Evolutionary conservation across 2,329 filamentous ascomycete genomes (phyloP).

Genomic region (Colletotrichum plurivorum): DNA sequence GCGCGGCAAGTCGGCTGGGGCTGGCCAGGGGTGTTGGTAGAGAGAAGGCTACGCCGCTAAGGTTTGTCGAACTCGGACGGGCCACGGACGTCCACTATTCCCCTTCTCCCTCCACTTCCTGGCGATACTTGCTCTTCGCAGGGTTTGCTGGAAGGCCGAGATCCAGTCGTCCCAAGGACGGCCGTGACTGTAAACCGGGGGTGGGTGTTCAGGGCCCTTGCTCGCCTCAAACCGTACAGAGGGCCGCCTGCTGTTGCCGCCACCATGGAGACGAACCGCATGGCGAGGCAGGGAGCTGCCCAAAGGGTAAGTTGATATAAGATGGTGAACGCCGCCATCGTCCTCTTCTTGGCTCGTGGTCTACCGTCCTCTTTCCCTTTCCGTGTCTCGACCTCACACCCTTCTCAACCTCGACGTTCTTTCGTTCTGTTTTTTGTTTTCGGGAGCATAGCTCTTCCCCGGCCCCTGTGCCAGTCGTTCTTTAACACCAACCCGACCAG

Average conservation of each 20-base stretch:
- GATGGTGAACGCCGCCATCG: constrained; percentile 35
- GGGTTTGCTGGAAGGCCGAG: constrained; percentile 22
- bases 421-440: constrained; percentile 29
- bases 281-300: constrained; percentile 34
- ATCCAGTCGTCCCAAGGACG: constrained; percentile 28
- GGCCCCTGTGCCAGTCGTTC: constrained; percentile 25
- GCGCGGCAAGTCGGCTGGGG: constrained; percentile 29
- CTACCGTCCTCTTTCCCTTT: constrained; percentile 13
- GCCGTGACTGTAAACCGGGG: constrained; percentile 24
- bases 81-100: constrained; percentile 38
- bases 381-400: constrained; percentile 35
- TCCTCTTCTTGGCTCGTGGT: constrained; percentile 23
- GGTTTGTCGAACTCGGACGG: constrained; percentile 38
- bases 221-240: constrained; percentile 32
- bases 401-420: constrained; percentile 31
- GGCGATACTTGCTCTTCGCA: not conserved
- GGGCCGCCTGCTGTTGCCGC: constrained; percentile 27
- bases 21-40: constrained; percentile 16
- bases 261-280: constrained; percentile 36
- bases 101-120: constrained; percentile 1
- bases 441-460: constrained; percentile 9
- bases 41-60: constrained; percentile 19
- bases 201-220: constrained; percentile 25
- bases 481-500: constrained; percentile 18
- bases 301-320: constrained; percentile 40